phyloP scores from a whole-genome alignment of 164 flowering plant species.

The Buxus sempervirens region DNA sequence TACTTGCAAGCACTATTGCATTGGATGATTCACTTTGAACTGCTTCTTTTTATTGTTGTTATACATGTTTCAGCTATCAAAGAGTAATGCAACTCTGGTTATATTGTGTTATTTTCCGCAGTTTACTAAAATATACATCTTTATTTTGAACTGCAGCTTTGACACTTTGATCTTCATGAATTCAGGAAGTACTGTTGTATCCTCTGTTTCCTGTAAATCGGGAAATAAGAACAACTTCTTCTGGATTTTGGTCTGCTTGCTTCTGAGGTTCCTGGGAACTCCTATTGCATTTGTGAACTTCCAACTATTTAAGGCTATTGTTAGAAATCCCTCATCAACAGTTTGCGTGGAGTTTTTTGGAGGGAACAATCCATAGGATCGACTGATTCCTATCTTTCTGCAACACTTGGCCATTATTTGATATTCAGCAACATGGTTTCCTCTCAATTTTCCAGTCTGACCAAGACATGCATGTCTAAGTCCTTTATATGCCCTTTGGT shows the following conservation, averaged over 20 bases:
- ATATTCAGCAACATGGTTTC: conserved; percentile 51
- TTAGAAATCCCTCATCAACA: conserved; percentile 46
- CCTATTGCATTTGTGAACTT: conserved; percentile 43
- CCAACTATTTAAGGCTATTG: conserved; percentile 59
- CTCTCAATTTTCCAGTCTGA: conserved; percentile 29
- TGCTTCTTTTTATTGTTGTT: neutral
- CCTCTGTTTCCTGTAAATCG: conserved; percentile 75
- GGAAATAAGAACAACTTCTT: conserved; percentile 72
- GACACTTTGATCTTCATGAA: conserved; percentile 66
- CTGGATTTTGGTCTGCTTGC: conserved; percentile 64
- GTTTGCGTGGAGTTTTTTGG: conserved; percentile 15
- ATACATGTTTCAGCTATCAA: neutral
- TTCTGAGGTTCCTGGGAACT: conserved; percentile 63
- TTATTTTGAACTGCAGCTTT: conserved; percentile 39
- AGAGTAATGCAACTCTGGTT: neutral
- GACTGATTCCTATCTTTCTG: conserved; percentile 10
- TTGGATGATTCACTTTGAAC: neutral
- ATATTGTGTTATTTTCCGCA: neutral
- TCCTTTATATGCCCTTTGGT: neutral
- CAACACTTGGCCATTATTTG: neutral
- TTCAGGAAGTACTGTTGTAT: conserved; percentile 61
- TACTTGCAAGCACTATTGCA: neutral
- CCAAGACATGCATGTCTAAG: neutral
- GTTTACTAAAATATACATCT: neutral
- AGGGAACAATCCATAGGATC: conserved; percentile 19